These are phyloP conservation scores for Nemophila menziesii DNA, from an alignment of 257 asterid genomes.

Conservation along the genomic window DNA sequence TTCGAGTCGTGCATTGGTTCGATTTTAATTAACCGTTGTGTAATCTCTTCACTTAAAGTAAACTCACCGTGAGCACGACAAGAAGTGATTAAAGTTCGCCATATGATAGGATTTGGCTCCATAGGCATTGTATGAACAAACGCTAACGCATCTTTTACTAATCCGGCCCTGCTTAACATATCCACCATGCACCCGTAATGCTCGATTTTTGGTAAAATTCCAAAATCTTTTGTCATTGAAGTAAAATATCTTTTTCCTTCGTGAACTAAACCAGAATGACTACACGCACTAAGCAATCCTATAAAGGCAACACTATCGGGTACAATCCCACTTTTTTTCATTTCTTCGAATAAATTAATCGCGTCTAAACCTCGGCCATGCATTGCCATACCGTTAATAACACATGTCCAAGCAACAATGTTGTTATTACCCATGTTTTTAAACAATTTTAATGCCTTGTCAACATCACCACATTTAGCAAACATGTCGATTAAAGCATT, in stretches of 20 bases:
- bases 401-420: slow-evolving; percentile 74
- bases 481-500: slow-evolving; percentile 71
- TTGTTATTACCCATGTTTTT: slow-evolving; percentile 33
- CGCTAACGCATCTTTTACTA: slow-evolving; percentile 43
- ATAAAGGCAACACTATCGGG: slow-evolving; percentile 67
- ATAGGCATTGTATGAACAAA: slow-evolving; percentile 53
- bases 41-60: slow-evolving; percentile 40
- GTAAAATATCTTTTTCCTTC: slow-evolving; percentile 44
- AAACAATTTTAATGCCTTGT: slow-evolving; percentile 42
- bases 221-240: slow-evolving; percentile 41
- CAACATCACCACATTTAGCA: slow-evolving; percentile 78
- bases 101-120: slow-evolving; percentile 53
- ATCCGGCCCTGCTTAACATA: slow-evolving; percentile 60
- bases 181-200: slow-evolving; percentile 90
- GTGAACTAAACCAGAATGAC: slow-evolving; percentile 65
- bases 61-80: slow-evolving; percentile 45
- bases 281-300: slow-evolving; percentile 70
- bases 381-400: slow-evolving; percentile 54
- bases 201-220: slow-evolving; percentile 53
- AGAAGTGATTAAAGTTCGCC: slow-evolving; percentile 44
- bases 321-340: slow-evolving; percentile 26
- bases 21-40: slow-evolving; percentile 27
- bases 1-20: slow-evolving; percentile 58
- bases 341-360: slow-evolving; percentile 52
- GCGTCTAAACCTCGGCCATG: slow-evolving; percentile 68